Percentiles rank a stretch among this genome's conserved stretches.
Evolutionary conservation across 2,329 filamentous ascomycete genomes (phyloP).

Genomic region (Diaporthe sp.): DNA sequence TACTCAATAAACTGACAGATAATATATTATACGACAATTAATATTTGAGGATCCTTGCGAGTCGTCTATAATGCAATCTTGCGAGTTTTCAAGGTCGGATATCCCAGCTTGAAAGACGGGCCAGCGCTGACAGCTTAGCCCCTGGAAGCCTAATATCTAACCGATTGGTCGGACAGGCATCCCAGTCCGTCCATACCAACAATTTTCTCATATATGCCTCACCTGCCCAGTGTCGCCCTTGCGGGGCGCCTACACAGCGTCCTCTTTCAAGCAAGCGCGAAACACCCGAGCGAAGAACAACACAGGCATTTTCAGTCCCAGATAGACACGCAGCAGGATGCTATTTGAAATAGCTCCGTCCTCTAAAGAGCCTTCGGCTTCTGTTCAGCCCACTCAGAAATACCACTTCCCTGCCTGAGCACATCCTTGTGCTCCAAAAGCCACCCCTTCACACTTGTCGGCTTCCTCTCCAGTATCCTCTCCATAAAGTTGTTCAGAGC

Average conservation of each 20-base stretch:
- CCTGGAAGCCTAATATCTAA: background rate
- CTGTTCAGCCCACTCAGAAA: background rate
- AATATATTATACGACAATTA: no score
- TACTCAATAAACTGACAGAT: no score
- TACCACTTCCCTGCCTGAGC: background rate
- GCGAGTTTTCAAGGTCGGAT: no score
- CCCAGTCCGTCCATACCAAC: background rate
- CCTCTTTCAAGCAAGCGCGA: background rate
- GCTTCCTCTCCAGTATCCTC: slow-evolving; percentile 2
- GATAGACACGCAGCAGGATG: background rate
- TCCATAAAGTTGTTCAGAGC: slow-evolving; percentile 2
- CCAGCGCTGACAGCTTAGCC: background rate
- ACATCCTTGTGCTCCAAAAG: background rate
- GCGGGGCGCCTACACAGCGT: background rate
- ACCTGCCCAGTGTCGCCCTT: background rate
- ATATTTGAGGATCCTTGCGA: no score
- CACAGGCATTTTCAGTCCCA: background rate
- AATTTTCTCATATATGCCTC: background rate
- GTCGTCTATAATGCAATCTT: no score
- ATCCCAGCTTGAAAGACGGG: background rate
- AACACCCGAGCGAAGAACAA: no score
- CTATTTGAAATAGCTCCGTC: no score
- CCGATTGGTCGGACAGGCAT: no score
- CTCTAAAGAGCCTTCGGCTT: background rate
- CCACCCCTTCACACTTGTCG: background rate